Base-by-base conservation (phyloP, 441 rosid species). In the Eruca vesicaria region DNA sequence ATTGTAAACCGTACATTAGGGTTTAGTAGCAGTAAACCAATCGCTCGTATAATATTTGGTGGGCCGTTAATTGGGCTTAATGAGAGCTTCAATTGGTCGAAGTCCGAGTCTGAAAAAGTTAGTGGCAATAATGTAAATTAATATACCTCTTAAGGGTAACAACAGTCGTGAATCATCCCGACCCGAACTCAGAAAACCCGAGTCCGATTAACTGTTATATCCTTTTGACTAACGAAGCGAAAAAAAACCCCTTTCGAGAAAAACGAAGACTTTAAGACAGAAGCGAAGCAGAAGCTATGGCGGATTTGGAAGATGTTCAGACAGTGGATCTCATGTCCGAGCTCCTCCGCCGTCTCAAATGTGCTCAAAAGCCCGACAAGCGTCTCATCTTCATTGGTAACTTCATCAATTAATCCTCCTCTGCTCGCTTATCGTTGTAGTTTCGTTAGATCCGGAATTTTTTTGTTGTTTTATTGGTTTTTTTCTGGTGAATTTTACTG, bases 261-360 rank as follows among this genome's bases (percentile, higher is more conserved):
- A 68, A 63, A 23, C 73, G 20, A 68, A 73, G 71, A 73, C 67
- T 72, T 72, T 67, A 33, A 68, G 26, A 6, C 66, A 50, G 72
- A 10, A 38, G 68, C 48, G 35, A 65, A 60, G 78, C 57, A 36
- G 35, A 65, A 60, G 78, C 57, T 66, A 86, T 86, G 89, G 84
- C 74, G 61, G 78, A 67, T 7, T 72, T 88, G 82, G 90, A 86
- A 45, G 84, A 88, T 76, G 69, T 85, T 53, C 89, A 87, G 45
- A 83, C 88, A n/a, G 81, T 82, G 67, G 83, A 88, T 84, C 83
- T 88, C 35, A 84, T 86, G 90, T 79, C 83, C 35, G 92, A 88
- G 75, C 84, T 88, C 38, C 88, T 86, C 63, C 90, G 89, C 26
- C 89, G 90, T 4, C 8, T 88, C 60, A 84, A 82, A 79, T 88